Percentiles rank a stretch among this genome's conserved stretches.
Conservation (phyloP, 2,329 filamentous ascomycete species). For the Pseudohalonectria lignicola region DNA sequence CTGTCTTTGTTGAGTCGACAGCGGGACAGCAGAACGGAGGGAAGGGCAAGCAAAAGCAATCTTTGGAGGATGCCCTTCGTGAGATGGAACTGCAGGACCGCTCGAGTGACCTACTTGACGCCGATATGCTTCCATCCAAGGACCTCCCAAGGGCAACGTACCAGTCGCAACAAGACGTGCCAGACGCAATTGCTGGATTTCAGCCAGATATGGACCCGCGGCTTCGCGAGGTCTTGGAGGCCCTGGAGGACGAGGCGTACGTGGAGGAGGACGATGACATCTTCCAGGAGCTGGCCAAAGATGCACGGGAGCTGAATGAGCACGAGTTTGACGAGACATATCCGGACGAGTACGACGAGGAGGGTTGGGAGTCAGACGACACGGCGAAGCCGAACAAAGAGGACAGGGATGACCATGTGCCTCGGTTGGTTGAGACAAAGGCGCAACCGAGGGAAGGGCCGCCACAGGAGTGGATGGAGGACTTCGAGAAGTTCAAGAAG, state of each 20-base stretch:
- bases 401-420: conserved; percentile 29
- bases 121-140: conserved; percentile 68
- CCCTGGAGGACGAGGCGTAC: conserved; percentile 89
- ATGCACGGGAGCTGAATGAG: conserved; percentile 40
- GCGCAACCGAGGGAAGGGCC: conserved; percentile 42
- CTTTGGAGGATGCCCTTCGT: conserved; percentile 72
- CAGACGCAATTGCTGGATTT: conserved; percentile 85
- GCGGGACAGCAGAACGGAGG: conserved; percentile 43
- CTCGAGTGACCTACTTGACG: conserved; percentile 52
- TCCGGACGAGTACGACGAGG: conserved; percentile 39
- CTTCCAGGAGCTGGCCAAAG: conserved; percentile 47
- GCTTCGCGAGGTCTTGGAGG: conserved; percentile 81
- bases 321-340: conserved; percentile 66
- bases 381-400: conserved; percentile 68
- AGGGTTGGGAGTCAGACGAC: conserved; percentile 88
- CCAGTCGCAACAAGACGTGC: conserved; percentile 85
- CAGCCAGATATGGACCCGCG: conserved; percentile 97
- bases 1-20: conserved; percentile 73
- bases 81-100: conserved; percentile 45
- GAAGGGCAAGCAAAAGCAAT: conserved; percentile 66
- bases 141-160: conserved; percentile 70
- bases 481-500: conserved; percentile 92
- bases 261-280: conserved; percentile 82
- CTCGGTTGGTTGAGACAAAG: conserved; percentile 36
- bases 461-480: conserved; percentile 77